phyloP scores from a whole-genome alignment of 345 rosid species.

The Arabis alpina region DNA sequence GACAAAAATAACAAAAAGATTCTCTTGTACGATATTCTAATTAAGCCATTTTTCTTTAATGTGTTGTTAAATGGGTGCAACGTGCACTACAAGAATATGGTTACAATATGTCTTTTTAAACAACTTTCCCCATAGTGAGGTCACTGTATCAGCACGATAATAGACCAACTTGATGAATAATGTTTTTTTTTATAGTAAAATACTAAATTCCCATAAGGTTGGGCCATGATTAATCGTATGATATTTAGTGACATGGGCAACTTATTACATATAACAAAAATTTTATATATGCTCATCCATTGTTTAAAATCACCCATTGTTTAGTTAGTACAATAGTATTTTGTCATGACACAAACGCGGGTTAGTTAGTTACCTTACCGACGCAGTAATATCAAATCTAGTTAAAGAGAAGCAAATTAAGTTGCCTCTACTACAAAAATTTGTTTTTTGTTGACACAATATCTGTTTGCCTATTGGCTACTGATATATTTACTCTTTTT shows the following conservation, averaged over 20 bases:
- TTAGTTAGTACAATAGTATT: background rate
- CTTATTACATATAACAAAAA: background rate
- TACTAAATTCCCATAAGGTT: conserved; percentile 1
- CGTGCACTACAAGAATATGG: conserved; percentile 16
- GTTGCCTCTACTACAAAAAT: background rate
- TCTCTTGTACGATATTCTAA: background rate
- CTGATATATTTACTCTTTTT: too few species aligned
- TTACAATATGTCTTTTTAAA: conserved; percentile 3
- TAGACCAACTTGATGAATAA: conserved; percentile 8
- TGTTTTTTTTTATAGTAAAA: background rate
- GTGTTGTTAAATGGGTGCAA: too few species aligned
- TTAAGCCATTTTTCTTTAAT: background rate
- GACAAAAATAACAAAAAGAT: conserved; percentile 13
- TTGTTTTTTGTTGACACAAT: too few species aligned
- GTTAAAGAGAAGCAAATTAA: background rate
- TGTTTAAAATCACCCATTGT: background rate
- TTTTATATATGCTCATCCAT: background rate
- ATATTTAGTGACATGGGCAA: background rate
- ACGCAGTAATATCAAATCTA: background rate
- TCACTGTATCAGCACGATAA: conserved; percentile 6
- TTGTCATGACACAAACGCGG: background rate
- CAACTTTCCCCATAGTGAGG: conserved; percentile 1
- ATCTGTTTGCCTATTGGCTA: too few species aligned
- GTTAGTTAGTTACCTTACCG: background rate
- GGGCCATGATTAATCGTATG: conserved; percentile 11